A percentile compares a stretch with the other conserved stretches of the same genome.
Conservation (phyloP, 495 filamentous ascomycete species). For the Lindgomyces ingoldianus region DNA sequence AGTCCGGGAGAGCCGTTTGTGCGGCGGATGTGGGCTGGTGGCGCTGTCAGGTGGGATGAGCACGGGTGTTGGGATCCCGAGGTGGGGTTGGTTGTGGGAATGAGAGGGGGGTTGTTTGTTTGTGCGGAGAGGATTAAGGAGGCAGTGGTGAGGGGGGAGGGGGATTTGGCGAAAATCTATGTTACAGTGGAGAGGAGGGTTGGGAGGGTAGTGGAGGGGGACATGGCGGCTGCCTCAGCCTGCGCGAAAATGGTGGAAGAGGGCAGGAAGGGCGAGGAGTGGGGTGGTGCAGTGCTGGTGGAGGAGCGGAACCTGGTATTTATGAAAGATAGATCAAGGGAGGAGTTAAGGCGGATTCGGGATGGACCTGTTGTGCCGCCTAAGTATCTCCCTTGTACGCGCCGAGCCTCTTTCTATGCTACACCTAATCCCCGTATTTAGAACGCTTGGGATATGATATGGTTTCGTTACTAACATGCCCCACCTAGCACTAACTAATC, state of each 20-base stretch:
- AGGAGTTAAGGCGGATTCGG: slow-evolving; percentile 39
- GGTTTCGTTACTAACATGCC: slow-evolving; percentile 2
- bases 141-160: slow-evolving; percentile 57
- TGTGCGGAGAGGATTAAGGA: slow-evolving; percentile 68
- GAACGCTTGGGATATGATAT: no score
- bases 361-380: background rate
- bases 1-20: slow-evolving; percentile 45
- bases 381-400: slow-evolving; percentile 31
- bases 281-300: slow-evolving; percentile 49
- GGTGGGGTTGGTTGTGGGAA: slow-evolving; percentile 31
- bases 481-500: slow-evolving; percentile 45
- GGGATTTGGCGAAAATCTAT: slow-evolving; percentile 60
- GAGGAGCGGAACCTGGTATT: slow-evolving; percentile 64
- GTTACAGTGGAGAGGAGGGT: slow-evolving; percentile 56
- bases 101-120: slow-evolving; percentile 18
- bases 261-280: slow-evolving; percentile 38
- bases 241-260: background rate
- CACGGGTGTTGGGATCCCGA: slow-evolving; percentile 25
- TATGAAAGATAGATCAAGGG: slow-evolving; percentile 50
- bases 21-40: slow-evolving; percentile 51
- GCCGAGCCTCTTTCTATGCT: no score
- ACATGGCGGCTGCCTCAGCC: background rate
- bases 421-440: background rate
- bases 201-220: background rate
- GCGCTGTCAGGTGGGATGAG: slow-evolving; percentile 37